Base-by-base conservation (phyloP, 2,329 filamentous ascomycete genomes). In the Aspergillus pseudoterreus region DNA sequence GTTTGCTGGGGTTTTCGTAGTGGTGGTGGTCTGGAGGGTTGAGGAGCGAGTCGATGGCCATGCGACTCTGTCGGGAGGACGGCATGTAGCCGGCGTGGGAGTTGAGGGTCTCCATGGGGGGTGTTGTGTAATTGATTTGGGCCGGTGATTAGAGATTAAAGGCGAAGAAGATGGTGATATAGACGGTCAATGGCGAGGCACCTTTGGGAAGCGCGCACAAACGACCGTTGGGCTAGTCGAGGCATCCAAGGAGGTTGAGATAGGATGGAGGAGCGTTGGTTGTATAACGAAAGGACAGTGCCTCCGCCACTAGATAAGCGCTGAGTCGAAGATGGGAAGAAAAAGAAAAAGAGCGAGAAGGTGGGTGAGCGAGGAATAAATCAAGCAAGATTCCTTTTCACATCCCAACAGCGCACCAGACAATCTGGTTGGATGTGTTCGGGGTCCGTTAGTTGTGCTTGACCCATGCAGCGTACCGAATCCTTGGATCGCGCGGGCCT, bases 11-110 rank as follows among this genome's bases (percentile, higher is more conserved):
- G 38, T 11, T 1, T 4, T 42, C 17, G 17, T 22, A 12, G 39
- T 17, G 15, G 10, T 42, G n/a, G 39, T 21, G 15, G 45, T 47
- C 55, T 33, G 61, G 58, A 33, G 68, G 68, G 45, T 71, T 71
- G 15, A 68, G 57, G 6, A 70, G 52, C 11, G 65, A 60, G 53
- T 69, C 64, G 50, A 70, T 70, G 36, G 63, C 66, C 65, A 70
- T 70, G 47, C 59, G 62, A 47, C 61, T 65, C 57, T 63, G 62
- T 6, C 64, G 65, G 43, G 56, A 55, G 30, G 63, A 58, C 42
- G 62, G 59, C 49, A 58, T 52, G 49, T 56, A 55, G 45, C n/a
- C n/a, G 33, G 35, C 15, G 35, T 38, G 35, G 14, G 14, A 17
- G 15, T 38, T 50, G 21, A 49, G 45, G n/a, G 51, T 43, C 24